These are phyloP conservation scores for Fusarium sp. DNA, from an alignment of 2,329 filamentous ascomycete species.

Conservation along the genomic window DNA sequence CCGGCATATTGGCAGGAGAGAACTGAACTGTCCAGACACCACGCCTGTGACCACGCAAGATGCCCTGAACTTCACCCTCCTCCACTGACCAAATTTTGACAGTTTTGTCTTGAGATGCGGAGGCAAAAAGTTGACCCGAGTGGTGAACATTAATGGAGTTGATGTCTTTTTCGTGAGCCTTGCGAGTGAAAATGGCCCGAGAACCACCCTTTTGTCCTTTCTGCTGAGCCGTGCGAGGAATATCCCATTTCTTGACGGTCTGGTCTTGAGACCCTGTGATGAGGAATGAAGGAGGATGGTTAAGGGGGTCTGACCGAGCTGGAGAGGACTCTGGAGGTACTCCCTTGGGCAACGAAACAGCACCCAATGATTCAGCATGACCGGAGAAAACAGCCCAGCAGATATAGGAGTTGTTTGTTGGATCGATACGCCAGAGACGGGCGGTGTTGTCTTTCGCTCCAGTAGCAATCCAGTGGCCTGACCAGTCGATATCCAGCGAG, in stretches of 20 bases:
- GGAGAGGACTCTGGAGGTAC: constrained; percentile 74
- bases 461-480: constrained; percentile 94
- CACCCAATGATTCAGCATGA: constrained; percentile 92
- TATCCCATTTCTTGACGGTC: constrained; percentile 94
- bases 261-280: constrained; percentile 95
- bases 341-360: constrained; percentile 82
- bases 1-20: constrained; percentile 80
- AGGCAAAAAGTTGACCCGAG: constrained; percentile 84
- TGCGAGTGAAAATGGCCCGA: constrained; percentile 83
- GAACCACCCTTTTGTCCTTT: constrained; percentile 62
- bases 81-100: constrained; percentile 96
- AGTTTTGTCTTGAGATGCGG: constrained; percentile 94
- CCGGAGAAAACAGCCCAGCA: constrained; percentile 87
- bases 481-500: constrained; percentile 94
- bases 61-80: constrained; percentile 89
- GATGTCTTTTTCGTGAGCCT: constrained; percentile 98
- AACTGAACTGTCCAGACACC: constrained; percentile 98
- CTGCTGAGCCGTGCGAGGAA: constrained; percentile 65
- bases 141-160: constrained; percentile 89
- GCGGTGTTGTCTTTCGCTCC: constrained; percentile 98
- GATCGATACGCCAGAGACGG: constrained; percentile 88
- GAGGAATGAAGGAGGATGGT: constrained; percentile 83
- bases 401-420: constrained; percentile 76
- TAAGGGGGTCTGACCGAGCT: constrained; percentile 77
- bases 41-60: constrained; percentile 90